phyloP scores from a whole-genome alignment of 768 basidiomycete genomes.

The Aureoboletus auriporus region DNA sequence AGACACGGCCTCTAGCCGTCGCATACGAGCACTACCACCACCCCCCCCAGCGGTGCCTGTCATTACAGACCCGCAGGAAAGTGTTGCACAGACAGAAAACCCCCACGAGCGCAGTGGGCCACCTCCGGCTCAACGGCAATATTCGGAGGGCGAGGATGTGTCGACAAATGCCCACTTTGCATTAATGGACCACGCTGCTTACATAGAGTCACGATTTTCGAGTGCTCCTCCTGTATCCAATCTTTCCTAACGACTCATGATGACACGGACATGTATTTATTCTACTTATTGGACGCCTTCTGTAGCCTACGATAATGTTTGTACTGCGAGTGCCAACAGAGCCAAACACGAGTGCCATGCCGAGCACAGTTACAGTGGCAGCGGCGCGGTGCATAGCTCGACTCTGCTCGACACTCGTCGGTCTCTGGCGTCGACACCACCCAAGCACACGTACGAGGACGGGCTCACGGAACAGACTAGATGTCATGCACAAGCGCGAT shows the following conservation, averaged over 20 bases:
- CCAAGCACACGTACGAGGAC: slow-evolving; percentile 6
- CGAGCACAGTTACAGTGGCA: no score
- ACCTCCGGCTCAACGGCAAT: not conserved
- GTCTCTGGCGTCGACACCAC: no score
- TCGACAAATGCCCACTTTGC: slow-evolving; percentile 28
- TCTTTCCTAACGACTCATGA: slow-evolving; percentile 1
- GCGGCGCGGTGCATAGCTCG: no score
- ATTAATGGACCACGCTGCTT: slow-evolving; percentile 27
- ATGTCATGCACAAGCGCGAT: slow-evolving; percentile 57
- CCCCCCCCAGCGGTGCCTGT: slow-evolving; percentile 17
- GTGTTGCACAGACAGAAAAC: not conserved
- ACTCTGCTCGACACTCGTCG: no score
- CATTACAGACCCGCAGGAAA: not conserved
- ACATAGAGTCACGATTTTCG: slow-evolving; percentile 20
- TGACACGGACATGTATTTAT: slow-evolving; percentile 5
- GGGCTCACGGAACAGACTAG: slow-evolving; percentile 20
- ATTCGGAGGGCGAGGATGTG: slow-evolving; percentile 16
- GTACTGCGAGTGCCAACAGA: slow-evolving; percentile 17
- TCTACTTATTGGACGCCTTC: not conserved
- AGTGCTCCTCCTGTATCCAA: slow-evolving; percentile 5
- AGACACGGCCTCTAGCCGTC: slow-evolving; percentile 13
- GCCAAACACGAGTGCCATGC: slow-evolving; percentile 20
- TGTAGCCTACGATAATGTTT: no score
- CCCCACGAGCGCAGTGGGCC: not conserved
- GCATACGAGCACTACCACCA: slow-evolving; percentile 29